Conservation (phyloP, 306 rosid species). For the Cucurbita moschata region DNA sequence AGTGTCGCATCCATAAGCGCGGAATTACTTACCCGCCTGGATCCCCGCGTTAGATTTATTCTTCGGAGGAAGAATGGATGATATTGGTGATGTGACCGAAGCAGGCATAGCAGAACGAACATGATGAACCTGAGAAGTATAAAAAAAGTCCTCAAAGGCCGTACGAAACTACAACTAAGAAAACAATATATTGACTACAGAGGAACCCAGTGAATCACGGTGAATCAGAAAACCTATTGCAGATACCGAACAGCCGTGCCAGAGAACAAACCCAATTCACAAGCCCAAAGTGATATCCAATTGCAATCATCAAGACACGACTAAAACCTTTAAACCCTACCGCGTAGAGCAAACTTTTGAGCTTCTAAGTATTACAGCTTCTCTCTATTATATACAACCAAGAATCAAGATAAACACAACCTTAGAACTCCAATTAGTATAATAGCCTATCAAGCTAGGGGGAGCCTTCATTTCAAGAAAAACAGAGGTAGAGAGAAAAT, state of each 20-base stretch:
- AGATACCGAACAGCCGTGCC: background rate
- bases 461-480: background rate
- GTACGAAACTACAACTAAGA: background rate
- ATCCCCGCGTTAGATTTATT: constrained; percentile 19
- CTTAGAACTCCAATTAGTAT: background rate
- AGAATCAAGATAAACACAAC: background rate
- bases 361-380: background rate
- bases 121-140: constrained; percentile 30
- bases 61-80: constrained; percentile 18
- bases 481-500: background rate
- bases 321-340: background rate
- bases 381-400: background rate
- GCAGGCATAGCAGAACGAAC: constrained; percentile 17
- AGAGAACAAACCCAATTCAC: background rate
- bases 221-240: background rate
- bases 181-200: background rate
- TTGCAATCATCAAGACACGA: background rate
- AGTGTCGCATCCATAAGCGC: background rate
- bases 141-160: constrained; percentile 5
- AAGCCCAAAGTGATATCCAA: background rate
- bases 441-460: background rate
- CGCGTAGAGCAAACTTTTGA: background rate
- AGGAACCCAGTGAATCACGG: background rate
- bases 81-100: constrained; percentile 11
- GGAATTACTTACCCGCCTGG: constrained; percentile 49